Conservation (phyloP, 1,139 yeast genomes). For the Yamadazyma songkhlaensis region DNA sequence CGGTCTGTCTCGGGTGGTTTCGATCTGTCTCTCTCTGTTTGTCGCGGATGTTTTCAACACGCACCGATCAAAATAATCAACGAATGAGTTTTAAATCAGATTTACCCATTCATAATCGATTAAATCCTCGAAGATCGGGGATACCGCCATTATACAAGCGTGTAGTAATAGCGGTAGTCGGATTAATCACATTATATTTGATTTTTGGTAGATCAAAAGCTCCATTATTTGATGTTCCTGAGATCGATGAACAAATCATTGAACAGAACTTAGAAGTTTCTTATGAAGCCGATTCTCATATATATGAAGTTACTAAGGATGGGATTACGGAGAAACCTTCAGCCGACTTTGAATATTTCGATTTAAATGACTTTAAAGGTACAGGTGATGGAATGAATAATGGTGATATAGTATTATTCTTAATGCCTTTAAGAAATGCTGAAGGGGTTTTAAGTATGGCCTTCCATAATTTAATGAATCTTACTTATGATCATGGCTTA, state of each 20-base stretch:
- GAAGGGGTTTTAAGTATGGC: slow-evolving; percentile 78
- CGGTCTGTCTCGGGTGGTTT: too few relatives aligned
- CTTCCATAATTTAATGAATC: slow-evolving; percentile 79
- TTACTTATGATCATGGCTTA: slow-evolving; percentile 78
- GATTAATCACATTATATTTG: slow-evolving; percentile 14
- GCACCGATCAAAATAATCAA: too few relatives aligned
- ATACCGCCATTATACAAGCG: slow-evolving; percentile 9
- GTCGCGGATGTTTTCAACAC: too few relatives aligned
- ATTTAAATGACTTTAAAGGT: slow-evolving; percentile 58
- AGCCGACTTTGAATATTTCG: slow-evolving; percentile 50
- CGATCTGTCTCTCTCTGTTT: background rate
- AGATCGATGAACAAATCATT: slow-evolving; percentile 13
- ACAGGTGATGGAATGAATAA: slow-evolving; percentile 49
- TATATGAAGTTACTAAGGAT: slow-evolving; percentile 38
- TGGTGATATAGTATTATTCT: slow-evolving; percentile 64
- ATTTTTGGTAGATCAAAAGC: slow-evolving; percentile 6
- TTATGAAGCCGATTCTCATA: slow-evolving; percentile 16
- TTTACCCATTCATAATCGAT: slow-evolving; percentile 39
- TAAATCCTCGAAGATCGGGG: slow-evolving; percentile 11
- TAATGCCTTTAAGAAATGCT: slow-evolving; percentile 82
- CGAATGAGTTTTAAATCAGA: slow-evolving; percentile 18
- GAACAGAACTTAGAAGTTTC: slow-evolving; percentile 14
- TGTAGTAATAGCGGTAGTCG: slow-evolving; percentile 8
- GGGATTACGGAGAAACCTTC: slow-evolving; percentile 24
- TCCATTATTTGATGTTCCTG: slow-evolving; percentile 5